Evolutionary conservation across 2,329 filamentous ascomycete genomes (phyloP).

Genomic region (Ascochyta rabiei): DNA sequence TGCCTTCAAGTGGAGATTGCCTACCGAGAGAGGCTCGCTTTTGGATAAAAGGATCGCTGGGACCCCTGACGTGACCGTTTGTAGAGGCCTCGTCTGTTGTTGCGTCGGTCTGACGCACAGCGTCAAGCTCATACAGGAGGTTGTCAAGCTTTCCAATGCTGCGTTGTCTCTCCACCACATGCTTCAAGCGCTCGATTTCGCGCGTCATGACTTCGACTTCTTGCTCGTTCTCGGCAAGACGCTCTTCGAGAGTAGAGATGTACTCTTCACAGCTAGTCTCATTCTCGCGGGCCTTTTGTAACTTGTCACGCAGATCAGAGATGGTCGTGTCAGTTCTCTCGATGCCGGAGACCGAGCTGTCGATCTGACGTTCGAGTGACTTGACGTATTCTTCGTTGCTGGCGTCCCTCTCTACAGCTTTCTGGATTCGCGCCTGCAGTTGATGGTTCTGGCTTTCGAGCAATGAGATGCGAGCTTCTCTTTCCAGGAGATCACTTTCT

Average conservation of each 20-base stretch:
- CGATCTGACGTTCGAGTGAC: conserved; percentile 87
- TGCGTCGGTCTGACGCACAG: conserved; percentile 51
- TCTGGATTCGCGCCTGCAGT: conserved; percentile 87
- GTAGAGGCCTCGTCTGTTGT: conserved; percentile 36
- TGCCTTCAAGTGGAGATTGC: conserved; percentile 31
- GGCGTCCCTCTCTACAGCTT: conserved; percentile 86
- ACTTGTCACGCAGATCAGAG: conserved; percentile 86
- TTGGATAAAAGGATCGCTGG: conserved; percentile 42
- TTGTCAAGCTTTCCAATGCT: conserved; percentile 95
- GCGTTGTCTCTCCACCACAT: conserved; percentile 92
- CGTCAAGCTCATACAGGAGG: conserved; percentile 86
- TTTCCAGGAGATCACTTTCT: conserved; percentile 87
- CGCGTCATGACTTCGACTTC: conserved; percentile 96
- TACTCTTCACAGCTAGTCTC: conserved; percentile 93
- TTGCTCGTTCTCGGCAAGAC: conserved; percentile 92
- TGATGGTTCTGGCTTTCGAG: conserved; percentile 91
- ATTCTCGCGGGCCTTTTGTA: conserved; percentile 84
- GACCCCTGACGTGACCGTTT: conserved; percentile 45
- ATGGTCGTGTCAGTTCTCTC: conserved; percentile 90
- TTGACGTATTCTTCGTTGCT: conserved; percentile 93
- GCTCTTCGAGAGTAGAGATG: conserved; percentile 94
- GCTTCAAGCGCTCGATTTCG: conserved; percentile 90
- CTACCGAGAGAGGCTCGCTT: conserved; percentile 34
- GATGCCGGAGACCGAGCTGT: conserved; percentile 87
- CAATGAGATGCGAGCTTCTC: conserved; percentile 91